Base-by-base conservation (phyloP, 331 rosid genomes). In the Ulmus americana region DNA sequence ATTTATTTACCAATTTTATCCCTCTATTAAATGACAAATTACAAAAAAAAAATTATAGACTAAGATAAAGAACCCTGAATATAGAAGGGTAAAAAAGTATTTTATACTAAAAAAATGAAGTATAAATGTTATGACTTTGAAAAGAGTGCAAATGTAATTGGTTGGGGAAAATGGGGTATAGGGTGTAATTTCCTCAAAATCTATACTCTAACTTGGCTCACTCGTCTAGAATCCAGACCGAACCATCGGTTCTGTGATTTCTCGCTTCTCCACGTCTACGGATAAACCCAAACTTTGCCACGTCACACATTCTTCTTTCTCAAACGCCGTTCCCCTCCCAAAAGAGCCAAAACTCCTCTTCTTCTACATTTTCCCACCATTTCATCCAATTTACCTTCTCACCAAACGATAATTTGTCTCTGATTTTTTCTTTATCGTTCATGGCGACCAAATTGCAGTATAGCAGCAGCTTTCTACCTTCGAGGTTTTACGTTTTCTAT, bases 361-460 rank as follows among this genome's bases (percentile, higher is more conserved):
- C 35, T 0, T 9, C 38, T 45, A 11, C 46, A 1, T 56, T 70
- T 47, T 63, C 55, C 39, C 44, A 2, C 20, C 50, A 47, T 63
- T 76, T 67, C 44, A 14, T 64, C 39, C 42, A 12, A 46, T 51
- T 58, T 61, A 44, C 55, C 68, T 38, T 28, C 47, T 39, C 66
- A 42, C 7, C 42, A 55, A 56, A 65, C 51, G 68, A 13, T 5
- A 13, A n/a, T 65, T 64, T 20, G 7, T 9, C 41, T 0, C 52
- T 61, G 62, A 39, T 41, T 42, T 58, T 38, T 40, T 18, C 59
- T 41, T 45, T 10, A 64, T 9, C 62, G 44, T 28, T 1, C 9
- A 83, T 83, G 88, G 73, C 84, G n/a, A 48, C 77, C 39, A 81
- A 77, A 68, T 47, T 80, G 56, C 74, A 55, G 62, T 74, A 68